phyloP scores from a whole-genome alignment of 345 rosid genomes.

The Lumnitzera littorea region DNA sequence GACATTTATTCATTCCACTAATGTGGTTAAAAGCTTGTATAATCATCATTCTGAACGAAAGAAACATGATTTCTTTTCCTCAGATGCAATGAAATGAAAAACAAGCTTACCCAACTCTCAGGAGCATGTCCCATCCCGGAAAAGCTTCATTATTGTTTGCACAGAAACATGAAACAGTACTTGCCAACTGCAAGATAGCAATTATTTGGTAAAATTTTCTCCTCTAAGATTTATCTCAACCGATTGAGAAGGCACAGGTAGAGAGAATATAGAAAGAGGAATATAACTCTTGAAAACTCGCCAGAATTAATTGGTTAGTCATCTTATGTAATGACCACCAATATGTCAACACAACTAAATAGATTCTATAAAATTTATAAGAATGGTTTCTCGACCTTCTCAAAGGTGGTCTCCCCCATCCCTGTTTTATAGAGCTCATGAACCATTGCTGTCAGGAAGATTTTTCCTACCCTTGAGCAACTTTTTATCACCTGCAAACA shows the following conservation, averaged over 20 bases:
- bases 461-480: constrained; percentile 61
- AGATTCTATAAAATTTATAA: no score
- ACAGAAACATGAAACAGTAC: constrained; percentile 56
- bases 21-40: no score
- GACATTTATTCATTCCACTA: no score
- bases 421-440: constrained; percentile 93
- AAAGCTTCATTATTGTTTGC: constrained; percentile 69
- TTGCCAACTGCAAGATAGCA: constrained; percentile 47
- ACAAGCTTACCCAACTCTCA: constrained; percentile 56
- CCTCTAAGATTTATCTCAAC: no score
- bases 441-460: constrained; percentile 89
- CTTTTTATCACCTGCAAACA: constrained; percentile 64
- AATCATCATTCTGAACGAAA: no score
- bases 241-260: not conserved
- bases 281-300: not conserved
- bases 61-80: not conserved
- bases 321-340: no score
- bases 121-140: constrained; percentile 90
- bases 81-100: not conserved
- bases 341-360: no score
- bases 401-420: constrained; percentile 82
- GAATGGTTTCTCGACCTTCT: constrained; percentile 39
- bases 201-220: not conserved
- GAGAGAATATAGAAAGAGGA: not conserved
- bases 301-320: no score